phyloP scores from a whole-genome alignment of 306 rosid species.

The Vigna reflexopilosa region DNA sequence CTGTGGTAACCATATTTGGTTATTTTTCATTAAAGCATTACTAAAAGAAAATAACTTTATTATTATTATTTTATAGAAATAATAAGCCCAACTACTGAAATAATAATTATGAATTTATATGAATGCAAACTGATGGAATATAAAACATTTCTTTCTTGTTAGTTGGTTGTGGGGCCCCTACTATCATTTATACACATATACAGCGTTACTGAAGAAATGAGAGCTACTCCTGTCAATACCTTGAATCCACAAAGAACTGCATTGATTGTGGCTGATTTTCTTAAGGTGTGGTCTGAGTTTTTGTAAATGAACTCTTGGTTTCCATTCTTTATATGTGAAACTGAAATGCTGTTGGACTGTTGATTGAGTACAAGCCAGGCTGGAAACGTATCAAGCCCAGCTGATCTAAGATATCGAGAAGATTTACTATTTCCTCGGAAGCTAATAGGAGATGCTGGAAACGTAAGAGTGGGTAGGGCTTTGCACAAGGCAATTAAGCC shows the following conservation, averaged over 20 bases:
- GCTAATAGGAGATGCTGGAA: conserved; percentile 83
- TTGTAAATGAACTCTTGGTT: background rate
- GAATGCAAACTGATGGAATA: conserved; percentile 47
- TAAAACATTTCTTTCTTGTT: conserved; percentile 39
- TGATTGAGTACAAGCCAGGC: conserved; percentile 51
- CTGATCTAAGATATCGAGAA: conserved; percentile 83
- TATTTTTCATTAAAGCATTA: conserved; percentile 13
- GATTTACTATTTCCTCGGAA: conserved; percentile 74
- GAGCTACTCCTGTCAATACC: conserved; percentile 84
- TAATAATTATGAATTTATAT: conserved; percentile 11
- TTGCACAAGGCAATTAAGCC: conserved; percentile 71
- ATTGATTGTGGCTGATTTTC: conserved; percentile 79
- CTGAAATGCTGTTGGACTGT: conserved; percentile 31
- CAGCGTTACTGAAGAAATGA: conserved; percentile 84
- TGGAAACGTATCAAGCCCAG: conserved; percentile 76
- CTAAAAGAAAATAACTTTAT: conserved; percentile 1
- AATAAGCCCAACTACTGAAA: background rate
- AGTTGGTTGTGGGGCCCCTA: conserved; percentile 81
- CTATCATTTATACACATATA: conserved; percentile 75
- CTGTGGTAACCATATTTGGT: conserved; percentile 12
- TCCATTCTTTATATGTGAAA: conserved; percentile 12
- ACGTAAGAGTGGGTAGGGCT: conserved; percentile 77
- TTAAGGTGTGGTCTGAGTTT: conserved; percentile 58
- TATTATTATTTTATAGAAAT: background rate
- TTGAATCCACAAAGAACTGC: conserved; percentile 92